A percentile compares a stretch with the other conserved stretches of the same genome.
phyloP scores from a whole-genome alignment of 257 asterid species.

The Ilex aquifolium region DNA sequence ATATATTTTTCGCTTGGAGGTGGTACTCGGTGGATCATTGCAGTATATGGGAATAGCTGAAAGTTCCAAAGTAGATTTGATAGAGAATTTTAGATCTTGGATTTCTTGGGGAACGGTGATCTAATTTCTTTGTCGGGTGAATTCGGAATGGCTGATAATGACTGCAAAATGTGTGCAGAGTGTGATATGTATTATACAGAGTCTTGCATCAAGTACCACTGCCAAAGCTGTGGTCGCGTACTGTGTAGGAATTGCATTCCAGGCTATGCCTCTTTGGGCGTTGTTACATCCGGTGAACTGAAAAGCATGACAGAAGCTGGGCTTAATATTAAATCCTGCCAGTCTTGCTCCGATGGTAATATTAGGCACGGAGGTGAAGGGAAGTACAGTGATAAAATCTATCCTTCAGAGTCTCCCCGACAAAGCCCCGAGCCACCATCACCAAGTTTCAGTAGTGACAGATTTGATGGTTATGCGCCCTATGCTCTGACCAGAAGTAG shows the following conservation, averaged over 20 bases:
- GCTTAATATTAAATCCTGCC: slow-evolving; percentile 39
- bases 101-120: slow-evolving; percentile 40
- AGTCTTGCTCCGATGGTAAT: slow-evolving; percentile 39
- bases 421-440: slow-evolving; percentile 72
- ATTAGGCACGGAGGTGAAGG: slow-evolving; percentile 29
- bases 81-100: slow-evolving; percentile 65
- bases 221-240: slow-evolving; percentile 53
- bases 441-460: slow-evolving; percentile 71
- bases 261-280: slow-evolving; percentile 30
- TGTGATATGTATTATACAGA: slow-evolving; percentile 36
- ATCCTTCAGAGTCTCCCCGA: slow-evolving; percentile 80
- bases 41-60: slow-evolving; percentile 68
- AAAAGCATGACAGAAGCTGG: slow-evolving; percentile 18
- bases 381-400: slow-evolving; percentile 48
- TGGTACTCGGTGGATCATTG: slow-evolving; percentile 25
- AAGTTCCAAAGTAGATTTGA: slow-evolving; percentile 46
- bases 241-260: slow-evolving; percentile 53
- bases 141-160: slow-evolving; percentile 37
- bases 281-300: slow-evolving; percentile 21
- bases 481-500: slow-evolving; percentile 22
- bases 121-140: slow-evolving; percentile 21
- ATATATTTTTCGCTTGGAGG: slow-evolving; percentile 10
- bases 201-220: slow-evolving; percentile 42
- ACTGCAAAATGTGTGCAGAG: slow-evolving; percentile 29
- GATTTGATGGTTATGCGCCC: slow-evolving; percentile 28